A percentile compares a stretch with the other conserved stretches of the same genome.
phyloP scores from a whole-genome alignment of 2,329 filamentous ascomycete genomes.

The Colletotrichum sp. region DNA sequence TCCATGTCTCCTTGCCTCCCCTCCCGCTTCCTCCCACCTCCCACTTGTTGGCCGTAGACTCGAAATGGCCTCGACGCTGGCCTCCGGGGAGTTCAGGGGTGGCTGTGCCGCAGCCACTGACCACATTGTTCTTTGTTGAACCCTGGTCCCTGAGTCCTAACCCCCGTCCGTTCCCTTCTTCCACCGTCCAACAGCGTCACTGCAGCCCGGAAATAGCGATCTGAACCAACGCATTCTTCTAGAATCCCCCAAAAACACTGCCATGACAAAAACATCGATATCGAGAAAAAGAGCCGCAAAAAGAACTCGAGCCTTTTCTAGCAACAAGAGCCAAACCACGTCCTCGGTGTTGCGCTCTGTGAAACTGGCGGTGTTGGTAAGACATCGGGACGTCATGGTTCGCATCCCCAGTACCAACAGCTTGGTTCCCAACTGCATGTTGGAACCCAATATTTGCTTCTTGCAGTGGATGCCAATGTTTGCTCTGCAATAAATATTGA shows the following conservation, averaged over 20 bases:
- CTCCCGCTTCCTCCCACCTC: not conserved
- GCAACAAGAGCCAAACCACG: not conserved
- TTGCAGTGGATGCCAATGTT: not conserved
- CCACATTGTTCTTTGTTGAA: not conserved
- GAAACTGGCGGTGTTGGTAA: not conserved
- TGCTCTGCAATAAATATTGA: not conserved
- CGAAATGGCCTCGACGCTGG: not conserved
- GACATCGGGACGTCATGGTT: not conserved
- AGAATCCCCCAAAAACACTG: not conserved
- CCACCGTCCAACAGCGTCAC: not conserved
- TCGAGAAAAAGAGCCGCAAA: not conserved
- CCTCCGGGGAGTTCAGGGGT: not conserved
- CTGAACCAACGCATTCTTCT: not conserved
- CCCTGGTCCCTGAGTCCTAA: not conserved
- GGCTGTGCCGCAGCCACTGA: conserved; percentile 14
- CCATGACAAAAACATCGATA: not conserved
- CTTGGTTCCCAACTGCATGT: not conserved
- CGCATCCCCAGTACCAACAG: not conserved
- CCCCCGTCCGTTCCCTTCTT: not conserved
- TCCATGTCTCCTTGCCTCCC: not conserved
- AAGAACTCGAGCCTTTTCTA: not conserved
- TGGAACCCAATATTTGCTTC: not conserved
- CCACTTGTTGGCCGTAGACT: not conserved
- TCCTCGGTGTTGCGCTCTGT: not conserved
- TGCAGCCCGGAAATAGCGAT: not conserved